Conservation (phyloP, 208 protist species). For the Phytomonas sp. region DNA sequence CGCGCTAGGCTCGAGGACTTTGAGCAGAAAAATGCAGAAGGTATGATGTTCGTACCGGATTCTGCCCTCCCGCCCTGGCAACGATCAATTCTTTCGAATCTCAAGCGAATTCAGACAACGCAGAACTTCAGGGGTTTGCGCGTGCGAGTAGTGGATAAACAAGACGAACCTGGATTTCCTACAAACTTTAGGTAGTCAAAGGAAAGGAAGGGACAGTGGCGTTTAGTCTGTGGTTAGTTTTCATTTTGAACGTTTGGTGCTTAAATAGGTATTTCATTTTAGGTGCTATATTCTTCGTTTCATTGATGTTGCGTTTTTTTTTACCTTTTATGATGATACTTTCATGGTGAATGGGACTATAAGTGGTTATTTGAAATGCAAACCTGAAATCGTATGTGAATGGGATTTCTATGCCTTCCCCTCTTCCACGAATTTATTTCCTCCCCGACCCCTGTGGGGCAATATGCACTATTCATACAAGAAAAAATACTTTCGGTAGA, state of each 20-base stretch:
- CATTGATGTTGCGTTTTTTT: not conserved
- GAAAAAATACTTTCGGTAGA: too few species aligned
- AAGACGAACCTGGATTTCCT: conserved; percentile 80
- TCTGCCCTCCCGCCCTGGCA: conserved; percentile 63
- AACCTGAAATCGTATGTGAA: not conserved
- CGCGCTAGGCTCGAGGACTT: conserved; percentile 45
- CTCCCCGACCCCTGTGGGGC: not conserved
- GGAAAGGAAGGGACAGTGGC: not conserved
- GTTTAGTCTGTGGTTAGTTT: not conserved
- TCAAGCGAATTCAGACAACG: conserved; percentile 18
- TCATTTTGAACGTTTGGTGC: not conserved
- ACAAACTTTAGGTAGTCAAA: conserved; percentile 61
- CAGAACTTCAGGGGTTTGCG: conserved; percentile 71
- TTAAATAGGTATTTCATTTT: not conserved
- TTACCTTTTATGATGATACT: not conserved
- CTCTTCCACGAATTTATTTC: not conserved
- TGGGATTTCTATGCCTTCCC: not conserved
- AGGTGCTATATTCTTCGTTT: not conserved
- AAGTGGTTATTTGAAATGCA: not conserved
- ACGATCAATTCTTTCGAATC: conserved; percentile 36
- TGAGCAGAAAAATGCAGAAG: conserved; percentile 57
- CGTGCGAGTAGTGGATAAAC: conserved; percentile 56
- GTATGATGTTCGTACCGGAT: conserved; percentile 70
- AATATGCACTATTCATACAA: not conserved
- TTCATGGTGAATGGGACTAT: not conserved